Evolutionary conservation across 257 asterid genomes (phyloP).

Genomic region (Solanum tarapatanum): DNA sequence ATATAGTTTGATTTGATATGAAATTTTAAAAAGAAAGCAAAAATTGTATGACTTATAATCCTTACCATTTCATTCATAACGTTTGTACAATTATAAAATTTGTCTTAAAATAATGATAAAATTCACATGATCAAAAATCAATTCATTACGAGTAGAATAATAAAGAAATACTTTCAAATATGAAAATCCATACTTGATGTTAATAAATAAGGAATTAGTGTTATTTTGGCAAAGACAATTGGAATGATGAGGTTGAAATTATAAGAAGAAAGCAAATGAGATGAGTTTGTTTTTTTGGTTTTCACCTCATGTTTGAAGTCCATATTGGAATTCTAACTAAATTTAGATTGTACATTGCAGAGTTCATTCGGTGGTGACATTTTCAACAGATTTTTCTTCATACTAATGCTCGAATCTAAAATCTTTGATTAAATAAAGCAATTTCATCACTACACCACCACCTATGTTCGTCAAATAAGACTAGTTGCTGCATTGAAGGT

Average conservation of each 20-base stretch:
- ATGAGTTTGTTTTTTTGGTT: not conserved
- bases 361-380: fast-evolving
- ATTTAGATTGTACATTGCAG: too few species aligned
- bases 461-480: too few species aligned
- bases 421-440: too few species aligned
- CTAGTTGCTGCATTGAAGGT: not conserved
- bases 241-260: not conserved
- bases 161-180: not conserved
- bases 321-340: too few species aligned
- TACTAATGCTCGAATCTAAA: fast-evolving
- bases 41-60: not conserved
- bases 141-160: not conserved
- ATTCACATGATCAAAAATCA: not conserved
- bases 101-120: not conserved
- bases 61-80: too few species aligned
- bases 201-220: not conserved
- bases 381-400: not conserved
- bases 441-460: too few species aligned
- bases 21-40: too few species aligned
- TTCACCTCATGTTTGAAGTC: too few species aligned
- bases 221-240: not conserved
- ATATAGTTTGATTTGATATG: not conserved
- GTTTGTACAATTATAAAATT: not conserved
- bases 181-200: not conserved
- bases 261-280: not conserved